Conservation (phyloP, 2,329 filamentous ascomycete species). For the Xylariaceae sp. region DNA sequence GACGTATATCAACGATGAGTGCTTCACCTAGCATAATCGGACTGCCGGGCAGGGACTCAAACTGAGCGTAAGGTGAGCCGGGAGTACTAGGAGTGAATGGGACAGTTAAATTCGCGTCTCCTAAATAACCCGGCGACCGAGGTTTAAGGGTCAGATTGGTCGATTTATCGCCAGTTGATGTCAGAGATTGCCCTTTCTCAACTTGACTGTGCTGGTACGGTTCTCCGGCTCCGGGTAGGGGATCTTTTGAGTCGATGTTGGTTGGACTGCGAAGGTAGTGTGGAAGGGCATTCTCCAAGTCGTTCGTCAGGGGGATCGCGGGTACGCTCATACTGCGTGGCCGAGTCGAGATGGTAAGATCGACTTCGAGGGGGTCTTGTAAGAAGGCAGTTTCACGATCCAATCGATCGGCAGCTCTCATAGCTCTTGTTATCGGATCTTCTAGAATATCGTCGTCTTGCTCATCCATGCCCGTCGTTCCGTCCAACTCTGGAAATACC, state of each 20-base stretch:
- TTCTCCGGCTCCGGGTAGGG: slow-evolving; percentile 2
- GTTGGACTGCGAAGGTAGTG: slow-evolving; percentile 45
- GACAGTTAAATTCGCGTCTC: slow-evolving; percentile 12
- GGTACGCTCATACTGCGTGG: slow-evolving; percentile 48
- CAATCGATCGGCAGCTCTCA: slow-evolving; percentile 55
- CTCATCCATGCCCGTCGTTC: slow-evolving; percentile 15
- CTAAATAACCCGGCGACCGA: slow-evolving; percentile 7
- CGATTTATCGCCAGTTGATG: slow-evolving; percentile 9
- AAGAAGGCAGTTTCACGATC: slow-evolving; percentile 51
- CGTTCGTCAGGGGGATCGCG: slow-evolving; percentile 40
- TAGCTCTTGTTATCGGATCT: slow-evolving; percentile 50
- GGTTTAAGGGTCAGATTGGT: slow-evolving; percentile 7
- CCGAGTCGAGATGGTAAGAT: slow-evolving; percentile 38
- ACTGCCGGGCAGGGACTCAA: slow-evolving; percentile 24
- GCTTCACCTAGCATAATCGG: slow-evolving; percentile 29
- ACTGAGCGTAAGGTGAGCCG: slow-evolving; percentile 21
- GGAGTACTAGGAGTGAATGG: slow-evolving; percentile 16
- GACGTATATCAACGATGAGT: slow-evolving; percentile 26
- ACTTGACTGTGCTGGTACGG: slow-evolving; percentile 11
- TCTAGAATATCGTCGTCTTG: slow-evolving; percentile 24
- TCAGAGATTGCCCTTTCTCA: slow-evolving; percentile 12
- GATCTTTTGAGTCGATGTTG: slow-evolving; percentile 5
- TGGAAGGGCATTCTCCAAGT: slow-evolving; percentile 40
- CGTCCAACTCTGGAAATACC: slow-evolving; percentile 4
- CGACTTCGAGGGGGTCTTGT: slow-evolving; percentile 46